Evolutionary conservation across 2,329 filamentous ascomycete species (phyloP).

Genomic region (Sarocladiaceae sp.): DNA sequence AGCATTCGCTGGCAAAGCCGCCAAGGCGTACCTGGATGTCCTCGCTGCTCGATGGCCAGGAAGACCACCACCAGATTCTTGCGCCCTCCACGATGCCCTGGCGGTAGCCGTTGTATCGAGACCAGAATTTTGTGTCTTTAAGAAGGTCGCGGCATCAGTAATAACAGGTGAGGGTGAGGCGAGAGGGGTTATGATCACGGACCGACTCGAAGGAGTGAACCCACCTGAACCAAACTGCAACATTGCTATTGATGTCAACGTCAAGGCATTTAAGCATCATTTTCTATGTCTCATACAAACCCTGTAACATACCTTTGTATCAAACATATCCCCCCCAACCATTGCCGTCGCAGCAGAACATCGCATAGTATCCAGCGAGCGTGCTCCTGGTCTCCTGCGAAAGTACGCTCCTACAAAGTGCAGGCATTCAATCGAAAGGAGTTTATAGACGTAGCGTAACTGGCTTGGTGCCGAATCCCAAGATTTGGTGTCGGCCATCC

Average conservation of each 20-base stretch:
- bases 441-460: too few species aligned
- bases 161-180: conserved; percentile 11
- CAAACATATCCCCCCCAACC: too few species aligned
- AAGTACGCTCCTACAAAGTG: too few species aligned
- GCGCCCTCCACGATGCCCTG: conserved; percentile 11
- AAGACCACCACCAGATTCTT: conserved; percentile 11
- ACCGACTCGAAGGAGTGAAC: conserved; percentile 9
- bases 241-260: conserved; percentile 10
- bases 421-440: too few species aligned
- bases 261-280: conserved; percentile 7
- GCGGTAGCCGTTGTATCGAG: conserved; percentile 11
- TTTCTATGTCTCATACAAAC: conserved; percentile 7
- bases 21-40: conserved; percentile 9
- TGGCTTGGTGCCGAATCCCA: too few species aligned
- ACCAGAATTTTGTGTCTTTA: conserved; percentile 11
- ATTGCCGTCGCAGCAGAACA: too few species aligned
- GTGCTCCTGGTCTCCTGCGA: too few species aligned
- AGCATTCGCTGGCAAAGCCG: conserved; percentile 11
- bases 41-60: conserved; percentile 12
- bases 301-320: too few species aligned
- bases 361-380: too few species aligned
- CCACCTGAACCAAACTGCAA: conserved; percentile 11
- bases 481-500: too few species aligned
- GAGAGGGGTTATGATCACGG: conserved; percentile 11
- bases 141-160: conserved; percentile 9